phyloP scores from a whole-genome alignment of 345 rosid species.

The Anastatica hierochuntica region DNA sequence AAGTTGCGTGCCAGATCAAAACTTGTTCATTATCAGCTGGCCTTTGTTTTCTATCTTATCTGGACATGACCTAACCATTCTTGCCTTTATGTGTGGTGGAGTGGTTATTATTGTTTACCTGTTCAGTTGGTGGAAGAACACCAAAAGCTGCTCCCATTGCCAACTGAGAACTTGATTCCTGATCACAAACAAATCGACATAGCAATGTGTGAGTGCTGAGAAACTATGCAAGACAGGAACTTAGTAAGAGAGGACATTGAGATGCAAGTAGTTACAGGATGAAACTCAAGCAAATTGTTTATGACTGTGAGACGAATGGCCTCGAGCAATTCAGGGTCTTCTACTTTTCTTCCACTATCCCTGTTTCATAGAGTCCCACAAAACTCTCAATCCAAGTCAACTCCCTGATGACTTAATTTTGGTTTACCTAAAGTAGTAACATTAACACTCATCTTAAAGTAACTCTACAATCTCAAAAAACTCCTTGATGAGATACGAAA shows the following conservation, averaged over 20 bases:
- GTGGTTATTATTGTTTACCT: too few relatives aligned
- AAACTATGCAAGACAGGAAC: slow-evolving; percentile 3
- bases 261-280: slow-evolving; percentile 53
- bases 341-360: slow-evolving; percentile 84
- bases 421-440: not conserved
- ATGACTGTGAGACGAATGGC: slow-evolving; percentile 94
- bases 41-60: not conserved
- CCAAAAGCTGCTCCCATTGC: slow-evolving; percentile 98
- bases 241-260: not conserved
- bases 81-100: not conserved
- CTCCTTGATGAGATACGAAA: not conserved
- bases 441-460: too few relatives aligned
- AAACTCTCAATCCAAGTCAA: not conserved
- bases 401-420: too few relatives aligned
- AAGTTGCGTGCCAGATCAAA: too few relatives aligned
- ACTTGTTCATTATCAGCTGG: too few relatives aligned
- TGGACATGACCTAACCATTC: not conserved
- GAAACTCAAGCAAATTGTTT: slow-evolving; percentile 79
- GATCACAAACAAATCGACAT: slow-evolving; percentile 15
- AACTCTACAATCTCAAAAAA: too few relatives aligned
- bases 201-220: too few relatives aligned
- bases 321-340: slow-evolving; percentile 90
- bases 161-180: slow-evolving; percentile 96
- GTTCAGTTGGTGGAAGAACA: slow-evolving; percentile 56
- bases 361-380: slow-evolving; percentile 36